Evolutionary conservation across 2,329 filamentous ascomycete genomes (phyloP).

Genomic region (Phaeosphaeriaceae sp.): DNA sequence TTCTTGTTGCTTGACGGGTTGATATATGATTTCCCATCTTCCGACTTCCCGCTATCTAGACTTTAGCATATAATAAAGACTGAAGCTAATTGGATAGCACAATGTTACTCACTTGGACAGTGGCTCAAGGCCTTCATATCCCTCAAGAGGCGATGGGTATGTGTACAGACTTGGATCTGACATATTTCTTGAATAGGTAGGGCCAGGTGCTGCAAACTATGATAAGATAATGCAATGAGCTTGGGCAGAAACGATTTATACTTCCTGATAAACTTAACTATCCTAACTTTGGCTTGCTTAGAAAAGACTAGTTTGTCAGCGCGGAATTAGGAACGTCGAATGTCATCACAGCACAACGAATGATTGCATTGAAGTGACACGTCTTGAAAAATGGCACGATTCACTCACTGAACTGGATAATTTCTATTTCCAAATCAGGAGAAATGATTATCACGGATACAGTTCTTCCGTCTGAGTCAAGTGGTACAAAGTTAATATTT

Average conservation of each 20-base stretch:
- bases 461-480: background rate
- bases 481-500: conserved; percentile 4
- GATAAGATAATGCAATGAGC: background rate
- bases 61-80: conserved; percentile 7
- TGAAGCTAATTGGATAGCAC: background rate
- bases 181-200: conserved; percentile 37
- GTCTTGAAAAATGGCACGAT: background rate
- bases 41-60: conserved; percentile 59
- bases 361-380: background rate
- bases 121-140: conserved; percentile 63
- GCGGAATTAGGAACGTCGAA: conserved; percentile 35
- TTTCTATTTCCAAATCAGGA: too few relatives aligned
- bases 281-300: background rate
- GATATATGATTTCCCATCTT: conserved; percentile 78
- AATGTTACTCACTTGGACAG: conserved; percentile 53
- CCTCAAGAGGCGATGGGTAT: conserved; percentile 64
- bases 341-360: too few relatives aligned
- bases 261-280: too few relatives aligned
- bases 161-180: conserved; percentile 53
- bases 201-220: background rate
- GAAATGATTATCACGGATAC: background rate
- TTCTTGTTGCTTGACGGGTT: conserved; percentile 68
- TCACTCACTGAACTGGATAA: background rate
- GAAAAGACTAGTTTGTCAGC: conserved; percentile 35
- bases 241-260: background rate